phyloP scores from a whole-genome alignment of 768 basidiomycete genomes.

The Cystofilobasidium bisporidii region DNA sequence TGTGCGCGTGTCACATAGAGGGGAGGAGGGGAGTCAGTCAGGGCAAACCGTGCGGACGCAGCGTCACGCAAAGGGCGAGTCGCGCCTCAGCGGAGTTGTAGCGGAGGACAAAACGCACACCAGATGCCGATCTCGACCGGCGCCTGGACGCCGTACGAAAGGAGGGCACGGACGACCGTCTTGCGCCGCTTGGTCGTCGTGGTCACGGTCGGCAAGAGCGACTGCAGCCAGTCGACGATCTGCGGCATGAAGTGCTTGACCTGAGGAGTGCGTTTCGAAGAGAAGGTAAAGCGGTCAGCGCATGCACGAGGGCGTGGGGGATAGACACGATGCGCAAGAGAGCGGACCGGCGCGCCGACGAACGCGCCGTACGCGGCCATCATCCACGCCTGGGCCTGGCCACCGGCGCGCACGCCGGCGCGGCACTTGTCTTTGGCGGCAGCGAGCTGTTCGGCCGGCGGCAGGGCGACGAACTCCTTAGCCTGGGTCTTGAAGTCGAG shows the following conservation, averaged over 20 bases:
- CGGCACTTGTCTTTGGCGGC: neutral
- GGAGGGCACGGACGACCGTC: neutral
- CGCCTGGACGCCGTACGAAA: neutral
- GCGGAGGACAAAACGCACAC: neutral
- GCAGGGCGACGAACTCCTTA: neutral
- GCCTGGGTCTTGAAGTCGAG: neutral
- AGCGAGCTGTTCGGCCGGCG: neutral
- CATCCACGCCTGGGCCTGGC: neutral
- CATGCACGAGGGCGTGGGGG: no score
- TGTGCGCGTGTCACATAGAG: neutral
- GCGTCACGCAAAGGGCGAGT: no score
- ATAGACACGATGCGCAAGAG: no score
- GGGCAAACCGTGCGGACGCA: no score
- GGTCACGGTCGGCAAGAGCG: neutral
- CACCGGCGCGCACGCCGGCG: neutral
- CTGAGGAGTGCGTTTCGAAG: no score
- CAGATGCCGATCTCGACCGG: neutral
- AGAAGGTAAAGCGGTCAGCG: no score
- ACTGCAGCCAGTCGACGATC: neutral
- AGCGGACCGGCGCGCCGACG: neutral
- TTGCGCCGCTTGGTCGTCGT: neutral
- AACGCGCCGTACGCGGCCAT: neutral
- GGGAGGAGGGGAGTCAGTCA: no score
- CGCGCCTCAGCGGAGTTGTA: no score
- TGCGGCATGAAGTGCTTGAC: neutral